Base-by-base conservation (phyloP, 805 yeast genomes). In the Wickerhamomyces mucosus region DNA sequence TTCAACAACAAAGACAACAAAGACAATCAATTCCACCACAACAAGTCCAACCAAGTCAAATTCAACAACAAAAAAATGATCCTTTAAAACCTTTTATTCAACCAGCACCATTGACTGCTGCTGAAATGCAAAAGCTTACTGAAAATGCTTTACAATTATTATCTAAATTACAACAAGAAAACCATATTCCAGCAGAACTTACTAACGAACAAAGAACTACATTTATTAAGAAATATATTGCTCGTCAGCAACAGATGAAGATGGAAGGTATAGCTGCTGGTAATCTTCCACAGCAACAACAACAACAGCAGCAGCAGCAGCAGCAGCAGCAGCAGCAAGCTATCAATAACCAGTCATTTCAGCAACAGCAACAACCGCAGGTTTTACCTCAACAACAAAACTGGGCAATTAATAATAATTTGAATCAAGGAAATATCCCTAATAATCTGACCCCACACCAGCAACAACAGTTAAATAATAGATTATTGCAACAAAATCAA, bases 1-100 rank as follows among this genome's bases (percentile, higher is more conserved):
- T 40, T 15, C 60, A 53, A 31, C 49, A 34, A 34, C 56, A 42
- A 42, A 55, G 37, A 32, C 56, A 53, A 29, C 60, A 54, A 28
- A 51, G 38, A 16, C 51, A 33, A n/a, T 38, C 30, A 15, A 33
- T 26, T 3, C 38, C 27, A 15, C 35, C 22, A 13, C 37, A 25
- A 13, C 37, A 31, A 16, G 29, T 15, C 9, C 38, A 39, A 13
- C 31, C 30, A 22, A 17, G 30, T 3, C 40, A 32, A 19, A 28
- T 34, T 11, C 37, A 34, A 21, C 41, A 38, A 21, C 42, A 35
- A 11, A 47, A 37, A 27, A 44, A 40, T 12, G 21, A 21, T 21
- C 15, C 18, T 12, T 22, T 16, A 19, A 21, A 6, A 16, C 13
- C 7, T 11, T 20, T 7, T 26, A 30, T 27, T 12, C 33, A 30